Evolutionary conservation across 176 grass and related monocot genomes (phyloP).

Genomic region (Oryza brachyantha): DNA sequence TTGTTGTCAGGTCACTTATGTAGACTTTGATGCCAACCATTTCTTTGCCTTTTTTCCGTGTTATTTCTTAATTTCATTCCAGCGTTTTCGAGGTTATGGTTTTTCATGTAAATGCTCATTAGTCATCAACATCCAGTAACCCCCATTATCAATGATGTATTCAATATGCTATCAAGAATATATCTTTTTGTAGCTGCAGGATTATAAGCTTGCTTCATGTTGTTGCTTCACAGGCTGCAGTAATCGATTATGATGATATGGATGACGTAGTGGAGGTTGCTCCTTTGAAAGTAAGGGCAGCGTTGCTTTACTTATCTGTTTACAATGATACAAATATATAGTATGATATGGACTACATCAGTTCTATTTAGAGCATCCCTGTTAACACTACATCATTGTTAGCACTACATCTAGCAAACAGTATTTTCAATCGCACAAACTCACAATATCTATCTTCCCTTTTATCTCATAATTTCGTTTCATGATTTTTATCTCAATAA

Average conservation of each 20-base stretch:
- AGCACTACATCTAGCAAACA: background rate
- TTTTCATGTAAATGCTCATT: too few species aligned
- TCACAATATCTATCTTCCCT: background rate
- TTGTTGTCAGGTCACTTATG: background rate
- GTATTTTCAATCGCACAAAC: background rate
- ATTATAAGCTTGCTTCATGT: background rate
- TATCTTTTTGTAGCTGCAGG: slow-evolving; percentile 9
- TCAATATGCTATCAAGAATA: background rate
- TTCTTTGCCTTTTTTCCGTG: background rate
- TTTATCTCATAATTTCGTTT: background rate
- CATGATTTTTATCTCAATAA: background rate
- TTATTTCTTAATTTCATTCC: background rate
- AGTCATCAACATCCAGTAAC: background rate
- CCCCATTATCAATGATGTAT: background rate
- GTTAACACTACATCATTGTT: background rate
- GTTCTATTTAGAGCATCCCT: background rate
- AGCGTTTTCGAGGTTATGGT: too few species aligned
- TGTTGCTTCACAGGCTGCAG: slow-evolving; percentile 1
- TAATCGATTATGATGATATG: slow-evolving; percentile 9
- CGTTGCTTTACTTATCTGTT: background rate
- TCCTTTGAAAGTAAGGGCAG: slow-evolving; percentile 9
- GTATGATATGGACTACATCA: background rate
- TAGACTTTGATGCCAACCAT: background rate
- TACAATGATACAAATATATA: background rate
- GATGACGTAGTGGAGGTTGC: background rate